A percentile compares a stretch with the other conserved stretches of the same genome.
Evolutionary conservation across 129 eudicot genomes (phyloP).

Genomic region (Saposhnikovia divaricata): DNA sequence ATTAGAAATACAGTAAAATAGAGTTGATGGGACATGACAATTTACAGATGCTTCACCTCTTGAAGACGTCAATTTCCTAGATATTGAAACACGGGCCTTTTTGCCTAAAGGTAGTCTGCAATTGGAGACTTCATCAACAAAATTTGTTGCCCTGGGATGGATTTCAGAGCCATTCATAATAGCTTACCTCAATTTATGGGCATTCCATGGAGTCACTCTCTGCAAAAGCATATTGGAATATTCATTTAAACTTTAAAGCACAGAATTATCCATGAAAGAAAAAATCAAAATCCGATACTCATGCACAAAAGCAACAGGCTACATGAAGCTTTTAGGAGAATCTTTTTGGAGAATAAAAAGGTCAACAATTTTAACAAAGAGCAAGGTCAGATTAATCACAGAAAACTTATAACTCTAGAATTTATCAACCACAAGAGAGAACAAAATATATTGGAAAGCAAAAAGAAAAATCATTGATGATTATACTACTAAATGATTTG

Average conservation of each 20-base stretch:
- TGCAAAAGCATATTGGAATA: slow-evolving; percentile 17
- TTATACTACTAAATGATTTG: too few relatives aligned
- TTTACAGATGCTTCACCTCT: slow-evolving; percentile 45
- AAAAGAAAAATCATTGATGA: neutral
- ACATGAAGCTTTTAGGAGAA: neutral
- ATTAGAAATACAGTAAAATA: slow-evolving; percentile 2
- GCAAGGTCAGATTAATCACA: neutral
- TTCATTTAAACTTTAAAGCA: neutral
- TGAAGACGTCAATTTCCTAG: slow-evolving; percentile 87
- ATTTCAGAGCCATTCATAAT: slow-evolving; percentile 63
- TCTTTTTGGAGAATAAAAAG: neutral
- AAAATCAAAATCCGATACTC: neutral
- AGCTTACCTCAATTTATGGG: slow-evolving; percentile 57
- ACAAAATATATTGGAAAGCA: neutral
- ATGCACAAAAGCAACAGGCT: neutral
- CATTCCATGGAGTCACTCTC: slow-evolving; percentile 99
- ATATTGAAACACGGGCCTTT: slow-evolving; percentile 55
- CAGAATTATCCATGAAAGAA: neutral
- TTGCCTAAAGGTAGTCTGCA: slow-evolving; percentile 38
- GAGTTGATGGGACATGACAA: neutral
- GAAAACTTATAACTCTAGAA: neutral
- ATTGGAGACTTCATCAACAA: slow-evolving; percentile 49
- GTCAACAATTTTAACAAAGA: neutral
- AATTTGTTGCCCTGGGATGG: slow-evolving; percentile 84
- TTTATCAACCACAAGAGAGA: neutral